These are phyloP conservation scores for Saccharomycopsis capsularis DNA, from an alignment of 805 yeast genomes.

Conservation along the genomic window DNA sequence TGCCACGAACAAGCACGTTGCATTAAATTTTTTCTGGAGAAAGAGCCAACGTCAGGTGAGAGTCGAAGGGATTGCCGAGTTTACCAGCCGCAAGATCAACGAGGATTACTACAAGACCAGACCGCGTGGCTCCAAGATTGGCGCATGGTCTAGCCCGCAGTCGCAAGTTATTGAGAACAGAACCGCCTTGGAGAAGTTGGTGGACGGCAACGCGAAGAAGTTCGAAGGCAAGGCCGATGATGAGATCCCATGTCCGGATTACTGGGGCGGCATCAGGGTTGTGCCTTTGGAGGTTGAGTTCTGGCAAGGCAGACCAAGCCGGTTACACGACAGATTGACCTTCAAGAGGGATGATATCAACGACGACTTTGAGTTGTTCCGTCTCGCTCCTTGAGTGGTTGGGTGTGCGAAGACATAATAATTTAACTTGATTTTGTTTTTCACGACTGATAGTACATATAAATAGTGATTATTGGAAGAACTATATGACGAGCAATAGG, in stretches of 20 bases:
- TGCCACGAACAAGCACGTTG: conserved; percentile 66
- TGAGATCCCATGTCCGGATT: conserved; percentile 83
- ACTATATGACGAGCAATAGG: too few species aligned
- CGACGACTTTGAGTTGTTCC: conserved; percentile 52
- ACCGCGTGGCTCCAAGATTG: conserved; percentile 88
- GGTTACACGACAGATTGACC: conserved; percentile 84
- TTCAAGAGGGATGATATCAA: conserved; percentile 51
- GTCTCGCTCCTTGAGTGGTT: conserved; percentile 63
- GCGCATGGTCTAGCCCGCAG: conserved; percentile 97
- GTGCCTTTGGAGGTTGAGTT: conserved; percentile 89
- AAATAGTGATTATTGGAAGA: too few species aligned
- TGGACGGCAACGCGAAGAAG: conserved; percentile 41
- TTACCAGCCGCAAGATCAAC: conserved; percentile 63
- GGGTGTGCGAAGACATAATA: too few species aligned
- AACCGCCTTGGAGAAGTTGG: conserved; percentile 52
- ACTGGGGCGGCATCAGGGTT: conserved; percentile 92
- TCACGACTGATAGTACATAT: too few species aligned
- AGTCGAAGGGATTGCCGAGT: conserved; percentile 79
- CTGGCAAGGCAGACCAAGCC: conserved; percentile 92
- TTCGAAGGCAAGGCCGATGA: conserved; percentile 50
- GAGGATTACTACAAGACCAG: conserved; percentile 76
- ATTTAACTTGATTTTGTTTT: too few species aligned
- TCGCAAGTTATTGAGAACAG: conserved; percentile 52
- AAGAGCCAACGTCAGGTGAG: conserved; percentile 86
- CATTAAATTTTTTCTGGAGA: conserved; percentile 89